phyloP scores from a whole-genome alignment of 2,329 filamentous ascomycete genomes.

The Claviceps paspali region DNA sequence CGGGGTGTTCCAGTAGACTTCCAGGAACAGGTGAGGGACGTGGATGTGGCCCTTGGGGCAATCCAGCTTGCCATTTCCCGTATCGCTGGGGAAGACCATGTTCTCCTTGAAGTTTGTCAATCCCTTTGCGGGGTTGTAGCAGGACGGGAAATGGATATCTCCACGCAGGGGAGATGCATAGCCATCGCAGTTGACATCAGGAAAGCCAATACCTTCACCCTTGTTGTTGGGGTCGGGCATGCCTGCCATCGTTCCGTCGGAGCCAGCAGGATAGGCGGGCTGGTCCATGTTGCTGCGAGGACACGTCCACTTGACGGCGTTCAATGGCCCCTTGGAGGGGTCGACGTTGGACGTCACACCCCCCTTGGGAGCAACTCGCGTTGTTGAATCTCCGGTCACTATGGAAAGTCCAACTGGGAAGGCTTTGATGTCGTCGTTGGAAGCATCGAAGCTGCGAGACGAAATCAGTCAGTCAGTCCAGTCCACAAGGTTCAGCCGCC shows the following conservation, averaged over 20 bases:
- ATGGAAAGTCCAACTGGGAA: constrained; percentile 62
- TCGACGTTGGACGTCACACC: constrained; percentile 36
- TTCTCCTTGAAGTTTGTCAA: constrained; percentile 47
- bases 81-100: constrained; percentile 44
- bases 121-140: constrained; percentile 51
- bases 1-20: constrained; percentile 46
- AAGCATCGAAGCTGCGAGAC: constrained; percentile 39
- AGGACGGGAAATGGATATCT: constrained; percentile 58
- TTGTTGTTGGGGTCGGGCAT: constrained; percentile 38
- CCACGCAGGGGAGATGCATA: constrained; percentile 44
- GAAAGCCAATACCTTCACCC: constrained; percentile 50
- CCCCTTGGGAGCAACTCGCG: constrained; percentile 39
- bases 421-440: constrained; percentile 49
- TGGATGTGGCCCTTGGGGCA: constrained; percentile 40
- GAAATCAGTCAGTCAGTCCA: no score
- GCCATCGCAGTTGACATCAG: constrained; percentile 52
- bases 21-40: constrained; percentile 41
- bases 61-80: constrained; percentile 31
- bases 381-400: constrained; percentile 47
- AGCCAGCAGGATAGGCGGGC: constrained; percentile 37
- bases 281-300: constrained; percentile 35
- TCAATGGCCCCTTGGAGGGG: constrained; percentile 33
- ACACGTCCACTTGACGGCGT: constrained; percentile 45
- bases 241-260: constrained; percentile 39
- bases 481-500: no score